Base-by-base conservation (phyloP, 2,329 filamentous ascomycete species). In the Corinectria fuckeliana region DNA sequence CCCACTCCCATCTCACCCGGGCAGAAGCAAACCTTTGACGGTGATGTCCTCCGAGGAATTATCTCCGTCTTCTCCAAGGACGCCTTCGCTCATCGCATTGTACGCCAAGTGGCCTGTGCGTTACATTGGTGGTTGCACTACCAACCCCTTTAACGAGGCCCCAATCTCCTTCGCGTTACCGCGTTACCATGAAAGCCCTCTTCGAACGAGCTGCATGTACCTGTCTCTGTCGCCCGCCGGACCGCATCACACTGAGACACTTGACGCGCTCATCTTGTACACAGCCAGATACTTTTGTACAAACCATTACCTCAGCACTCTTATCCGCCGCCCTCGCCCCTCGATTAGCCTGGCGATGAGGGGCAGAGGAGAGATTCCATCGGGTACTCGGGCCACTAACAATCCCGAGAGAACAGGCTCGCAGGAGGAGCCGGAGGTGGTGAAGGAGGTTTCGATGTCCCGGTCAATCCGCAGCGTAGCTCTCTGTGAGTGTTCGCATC, bases 111-210 rank as follows among this genome's bases (percentile, higher is more conserved):
- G 48, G 28, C 11, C 52, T 28, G 56, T 60, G 60, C 60, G 25
- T 18, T 30, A 38, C 10, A 25, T 28, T 50, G 38, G 68, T 63
- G 60, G 64, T 60, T 60, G 56, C 68, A 53, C 64, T 69, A 65
- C 58, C 64, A 63, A 36, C 68, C 68, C 68, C 68, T 63, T 51
- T 70, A 69, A 69, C 64, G 59, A 62, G n/a, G 36, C 34, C 53
- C 61, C 61, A 68, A 70, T 70, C 58, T 69, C 66, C 28, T 68
- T 66, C 41, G 63, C 58, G 50, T 62, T 63, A 58, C 58, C 23
- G 63, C 58, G 50, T 62, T 63, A 58, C 58, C 23, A 54, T 47
- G 51, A 62, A 44, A 66, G 60, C 62, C n/a, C 42, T 57, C 45
- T 50, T 38, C 21, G 26, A n/a, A n/a, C 36, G 52, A 61, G 55